phyloP scores from a whole-genome alignment of 768 basidiomycete species.

The Imleria badia region DNA sequence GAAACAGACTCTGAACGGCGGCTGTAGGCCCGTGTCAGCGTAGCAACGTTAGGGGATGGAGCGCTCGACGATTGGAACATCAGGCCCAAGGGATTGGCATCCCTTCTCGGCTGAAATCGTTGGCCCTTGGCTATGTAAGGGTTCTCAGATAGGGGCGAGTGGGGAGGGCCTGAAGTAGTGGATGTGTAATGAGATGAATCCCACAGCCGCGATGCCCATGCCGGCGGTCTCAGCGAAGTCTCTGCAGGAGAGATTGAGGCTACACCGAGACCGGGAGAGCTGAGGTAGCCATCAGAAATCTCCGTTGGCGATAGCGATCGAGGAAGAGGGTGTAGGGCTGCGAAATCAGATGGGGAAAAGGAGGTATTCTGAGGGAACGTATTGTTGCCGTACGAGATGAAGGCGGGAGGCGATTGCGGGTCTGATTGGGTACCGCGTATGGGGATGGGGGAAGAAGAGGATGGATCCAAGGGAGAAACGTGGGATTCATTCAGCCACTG shows the following conservation, averaged over 20 bases:
- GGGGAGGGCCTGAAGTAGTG: constrained; percentile 41
- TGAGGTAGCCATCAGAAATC: constrained; percentile 46
- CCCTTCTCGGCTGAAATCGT: constrained; percentile 40
- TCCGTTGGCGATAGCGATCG: constrained; percentile 60
- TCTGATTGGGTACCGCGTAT: constrained; percentile 49
- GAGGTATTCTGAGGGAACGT: constrained; percentile 48
- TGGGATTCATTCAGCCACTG: constrained; percentile 70
- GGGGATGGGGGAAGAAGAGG: constrained; percentile 60
- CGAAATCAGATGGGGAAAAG: constrained; percentile 63
- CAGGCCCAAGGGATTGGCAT: constrained; percentile 44
- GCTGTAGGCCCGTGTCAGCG: constrained; percentile 59
- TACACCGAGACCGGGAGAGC: constrained; percentile 43
- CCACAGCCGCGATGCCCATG: constrained; percentile 71
- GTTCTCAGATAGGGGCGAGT: constrained; percentile 46
- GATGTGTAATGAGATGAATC: constrained; percentile 48
- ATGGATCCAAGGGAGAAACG: constrained; percentile 29
- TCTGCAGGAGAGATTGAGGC: constrained; percentile 63
- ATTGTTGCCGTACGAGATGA: constrained; percentile 48
- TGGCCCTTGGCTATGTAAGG: constrained; percentile 42
- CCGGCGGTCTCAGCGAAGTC: constrained; percentile 55
- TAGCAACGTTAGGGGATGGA: constrained; percentile 52
- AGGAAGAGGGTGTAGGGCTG: constrained; percentile 61
- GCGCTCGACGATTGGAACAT: constrained; percentile 74
- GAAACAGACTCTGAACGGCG: constrained; percentile 67
- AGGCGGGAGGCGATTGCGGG: constrained; percentile 44